Conservation (phyloP, 2,329 filamentous ascomycete genomes). For the Spiromastix sp. region DNA sequence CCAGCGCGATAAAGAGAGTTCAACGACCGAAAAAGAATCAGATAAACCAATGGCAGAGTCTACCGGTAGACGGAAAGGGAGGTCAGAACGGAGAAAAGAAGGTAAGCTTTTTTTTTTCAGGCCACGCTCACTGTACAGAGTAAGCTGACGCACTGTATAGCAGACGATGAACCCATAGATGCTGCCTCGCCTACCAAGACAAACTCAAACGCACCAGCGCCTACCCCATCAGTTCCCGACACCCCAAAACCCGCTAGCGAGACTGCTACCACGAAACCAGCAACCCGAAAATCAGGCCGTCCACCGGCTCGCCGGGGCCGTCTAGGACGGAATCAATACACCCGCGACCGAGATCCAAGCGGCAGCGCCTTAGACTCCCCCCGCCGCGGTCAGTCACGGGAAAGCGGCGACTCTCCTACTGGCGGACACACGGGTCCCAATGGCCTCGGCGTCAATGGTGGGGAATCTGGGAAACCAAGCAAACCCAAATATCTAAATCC, state of each 20-base stretch:
- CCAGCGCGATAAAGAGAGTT: constrained; percentile 39
- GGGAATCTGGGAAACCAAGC: constrained; percentile 47
- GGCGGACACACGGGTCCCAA: constrained; percentile 22
- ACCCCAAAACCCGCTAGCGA: constrained; percentile 29
- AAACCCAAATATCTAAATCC: constrained; percentile 49
- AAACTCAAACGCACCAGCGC: constrained; percentile 26
- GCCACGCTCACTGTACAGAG: not conserved
- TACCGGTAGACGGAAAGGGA: constrained; percentile 68
- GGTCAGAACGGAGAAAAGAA: constrained; percentile 72
- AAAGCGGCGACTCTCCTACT: constrained; percentile 27
- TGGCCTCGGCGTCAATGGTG: constrained; percentile 44
- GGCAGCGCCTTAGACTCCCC: constrained; percentile 34
- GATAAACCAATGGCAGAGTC: constrained; percentile 66
- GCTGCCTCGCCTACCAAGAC: constrained; percentile 44
- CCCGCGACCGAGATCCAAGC: constrained; percentile 59
- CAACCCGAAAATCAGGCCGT: constrained; percentile 51
- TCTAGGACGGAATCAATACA: constrained; percentile 70
- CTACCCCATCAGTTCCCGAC: constrained; percentile 33
- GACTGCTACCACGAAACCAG: constrained; percentile 27
- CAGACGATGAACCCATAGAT: constrained; percentile 65
- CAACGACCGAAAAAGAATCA: constrained; percentile 52
- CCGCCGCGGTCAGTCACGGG: constrained; percentile 30
- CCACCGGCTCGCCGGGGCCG: constrained; percentile 57
- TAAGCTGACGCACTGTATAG: not conserved
- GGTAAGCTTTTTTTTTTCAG: constrained; percentile 42